A percentile compares a stretch with the other conserved stretches of the same genome.
Conservation (phyloP, 1,284 basidiomycete genomes). For the Heliocybe sulcata region DNA sequence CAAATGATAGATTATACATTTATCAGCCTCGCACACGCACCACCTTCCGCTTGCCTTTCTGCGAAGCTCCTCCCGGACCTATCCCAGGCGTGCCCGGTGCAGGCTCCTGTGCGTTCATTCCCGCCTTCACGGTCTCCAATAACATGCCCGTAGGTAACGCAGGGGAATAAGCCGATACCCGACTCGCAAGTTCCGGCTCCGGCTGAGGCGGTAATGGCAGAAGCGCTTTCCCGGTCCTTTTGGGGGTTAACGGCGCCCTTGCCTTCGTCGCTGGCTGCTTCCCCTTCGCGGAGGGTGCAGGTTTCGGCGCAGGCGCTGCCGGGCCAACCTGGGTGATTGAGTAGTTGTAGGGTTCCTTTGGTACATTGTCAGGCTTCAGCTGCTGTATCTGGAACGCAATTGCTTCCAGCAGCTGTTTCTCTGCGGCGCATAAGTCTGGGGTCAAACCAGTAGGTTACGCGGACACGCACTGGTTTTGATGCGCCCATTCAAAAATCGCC, state of each 20-base stretch:
- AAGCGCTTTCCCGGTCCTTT: conserved; percentile 24
- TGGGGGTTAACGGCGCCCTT: conserved; percentile 17
- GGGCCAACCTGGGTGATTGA: not conserved
- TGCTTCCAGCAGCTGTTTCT: conserved; percentile 77
- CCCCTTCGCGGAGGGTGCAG: conserved; percentile 26
- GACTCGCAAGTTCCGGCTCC: conserved; percentile 41
- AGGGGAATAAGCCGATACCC: conserved; percentile 62
- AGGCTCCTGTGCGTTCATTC: conserved; percentile 60
- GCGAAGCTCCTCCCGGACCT: conserved; percentile 29
- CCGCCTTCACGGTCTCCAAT: conserved; percentile 73
- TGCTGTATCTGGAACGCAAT: conserved; percentile 72
- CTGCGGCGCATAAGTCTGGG: conserved; percentile 29
- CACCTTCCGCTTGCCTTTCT: conserved; percentile 75
- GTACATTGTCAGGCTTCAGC: conserved; percentile 64
- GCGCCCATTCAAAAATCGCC: conserved; percentile 58
- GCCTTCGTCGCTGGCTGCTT: conserved; percentile 34
- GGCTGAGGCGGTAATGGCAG: conserved; percentile 47
- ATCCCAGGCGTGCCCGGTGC: conserved; percentile 28
- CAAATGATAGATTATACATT: not conserved
- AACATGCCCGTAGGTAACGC: conserved; percentile 66
- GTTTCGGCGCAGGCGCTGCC: conserved; percentile 5
- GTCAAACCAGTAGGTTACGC: conserved; percentile 1
- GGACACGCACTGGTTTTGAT: conserved; percentile 78
- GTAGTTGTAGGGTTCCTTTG: conserved; percentile 53
- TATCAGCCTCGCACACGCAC: conserved; percentile 58